A percentile compares a stretch with the other conserved stretches of the same genome.
These are phyloP conservation scores for Parastagonospora nodorum DNA, from an alignment of 2,329 filamentous ascomycete species.

Conservation along the genomic window DNA sequence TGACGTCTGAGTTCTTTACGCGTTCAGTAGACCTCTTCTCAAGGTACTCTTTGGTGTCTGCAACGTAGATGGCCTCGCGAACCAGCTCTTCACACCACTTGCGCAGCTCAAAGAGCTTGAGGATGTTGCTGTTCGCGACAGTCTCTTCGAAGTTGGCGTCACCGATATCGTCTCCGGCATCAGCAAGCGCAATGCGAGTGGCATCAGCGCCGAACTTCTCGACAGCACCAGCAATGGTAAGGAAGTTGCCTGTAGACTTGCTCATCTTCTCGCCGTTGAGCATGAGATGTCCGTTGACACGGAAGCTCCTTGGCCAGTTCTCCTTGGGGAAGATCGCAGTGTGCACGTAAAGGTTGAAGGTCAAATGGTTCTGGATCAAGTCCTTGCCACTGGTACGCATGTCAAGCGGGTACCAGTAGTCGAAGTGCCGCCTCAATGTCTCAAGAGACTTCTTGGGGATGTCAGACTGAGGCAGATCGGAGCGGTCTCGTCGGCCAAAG, in stretches of 20 bases:
- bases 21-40: conserved; percentile 49
- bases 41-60: conserved; percentile 50
- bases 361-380: conserved; percentile 77
- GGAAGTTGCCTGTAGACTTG: conserved; percentile 96
- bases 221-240: conserved; percentile 84
- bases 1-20: conserved; percentile 58
- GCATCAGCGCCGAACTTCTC: conserved; percentile 96
- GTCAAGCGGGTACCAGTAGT: conserved; percentile 96
- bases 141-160: conserved; percentile 98
- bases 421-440: conserved; percentile 86
- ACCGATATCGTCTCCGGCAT: conserved; percentile 90
- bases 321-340: conserved; percentile 83
- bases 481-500: conserved; percentile 77
- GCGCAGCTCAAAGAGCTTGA: conserved; percentile 80
- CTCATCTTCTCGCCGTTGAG: conserved; percentile 99
- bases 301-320: conserved; percentile 86
- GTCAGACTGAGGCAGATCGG: conserved; percentile 69
- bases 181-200: conserved; percentile 85
- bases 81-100: conserved; percentile 92
- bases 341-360: conserved; percentile 94
- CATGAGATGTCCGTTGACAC: conserved; percentile 90
- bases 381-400: conserved; percentile 86
- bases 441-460: conserved; percentile 77
- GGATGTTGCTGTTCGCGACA: conserved; percentile 88
- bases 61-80: conserved; percentile 60